Conservation (phyloP, 805 yeast species). For the Ogataea nitratoaversa region DNA sequence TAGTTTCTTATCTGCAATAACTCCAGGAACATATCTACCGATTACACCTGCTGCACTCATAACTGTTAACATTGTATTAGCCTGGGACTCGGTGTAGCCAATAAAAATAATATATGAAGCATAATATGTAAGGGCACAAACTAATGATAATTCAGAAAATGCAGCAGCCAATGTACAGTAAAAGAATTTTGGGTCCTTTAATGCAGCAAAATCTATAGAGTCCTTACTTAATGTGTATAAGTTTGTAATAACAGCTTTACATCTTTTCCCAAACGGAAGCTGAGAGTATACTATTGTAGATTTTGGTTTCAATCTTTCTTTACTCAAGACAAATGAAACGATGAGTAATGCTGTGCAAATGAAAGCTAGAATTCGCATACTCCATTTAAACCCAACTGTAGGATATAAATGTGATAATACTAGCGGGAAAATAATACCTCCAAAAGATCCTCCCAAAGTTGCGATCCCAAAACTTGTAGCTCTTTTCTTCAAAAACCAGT, state of each 20-base stretch:
- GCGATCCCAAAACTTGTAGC: constrained; percentile 32
- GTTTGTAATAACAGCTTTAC: constrained; percentile 8
- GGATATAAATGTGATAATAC: constrained; percentile 42
- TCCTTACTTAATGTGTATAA: constrained; percentile 17
- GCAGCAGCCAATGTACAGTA: constrained; percentile 37
- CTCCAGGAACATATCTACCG: constrained; percentile 55
- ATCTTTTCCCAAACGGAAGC: constrained; percentile 5
- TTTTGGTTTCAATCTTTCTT: constrained; percentile 30
- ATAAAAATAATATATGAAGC: constrained; percentile 41
- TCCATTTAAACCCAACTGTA: constrained; percentile 56
- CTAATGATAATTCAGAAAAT: constrained; percentile 36
- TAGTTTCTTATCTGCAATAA: constrained; percentile 41
- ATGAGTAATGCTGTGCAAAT: constrained; percentile 19
- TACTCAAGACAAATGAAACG: constrained; percentile 31
- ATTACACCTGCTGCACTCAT: constrained; percentile 45
- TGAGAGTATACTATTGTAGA: constrained; percentile 9
- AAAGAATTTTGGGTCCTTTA: constrained; percentile 35
- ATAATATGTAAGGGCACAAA: constrained; percentile 39
- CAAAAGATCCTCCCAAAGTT: constrained; percentile 58
- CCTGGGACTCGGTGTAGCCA: constrained; percentile 36
- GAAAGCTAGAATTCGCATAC: constrained; percentile 47
- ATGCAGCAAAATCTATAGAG: constrained; percentile 27
- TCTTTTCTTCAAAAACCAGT: constrained; percentile 40
- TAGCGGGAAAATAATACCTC: constrained; percentile 61
- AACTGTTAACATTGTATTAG: constrained; percentile 42